Evolutionary conservation across 2,329 filamentous ascomycete genomes (phyloP), one percentile per base, ranked within the genome.

Genomic region (Ascosphaera apis): DNA sequence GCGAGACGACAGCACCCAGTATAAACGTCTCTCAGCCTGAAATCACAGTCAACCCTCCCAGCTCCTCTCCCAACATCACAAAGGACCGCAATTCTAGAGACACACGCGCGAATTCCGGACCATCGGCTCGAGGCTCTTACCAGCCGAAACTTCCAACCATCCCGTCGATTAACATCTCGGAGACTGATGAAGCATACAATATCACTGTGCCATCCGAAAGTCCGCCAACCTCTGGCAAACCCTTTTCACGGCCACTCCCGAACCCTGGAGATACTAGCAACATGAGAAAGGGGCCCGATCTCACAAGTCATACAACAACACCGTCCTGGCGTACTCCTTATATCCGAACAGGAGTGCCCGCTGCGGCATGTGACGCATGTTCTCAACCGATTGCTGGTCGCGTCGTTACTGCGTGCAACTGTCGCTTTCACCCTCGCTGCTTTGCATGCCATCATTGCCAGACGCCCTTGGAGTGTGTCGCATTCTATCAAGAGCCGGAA

Each of bases 401-500:
- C 39, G 86, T 92, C 43, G 77, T 95, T 15, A 80, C 77, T 3
- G 72, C 92, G 4, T 74, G 73, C 1, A 82, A 82, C 17, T 65
- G 68, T 28, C 77, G 84, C 15, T 95, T 95, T 53, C 88, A 98
- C 47, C 84, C 88, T 0, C 72, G 83, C 43, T 98, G 88, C 56
- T 95, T 98, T 60, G 67, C 70, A 31, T 98, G 88, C 60, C 77
- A 81, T 53, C 68, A 79, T 40, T 98, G 88, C 53, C 73, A 76
- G 19, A 91, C 84, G 7, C 68, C 74, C 15, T 76, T 98, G 13
- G 88, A 98, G 58, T 86, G 83, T 37, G 79, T 98, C 39, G 88
- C 91, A 46, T 95, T 98, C 54, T 92, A 88, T 45, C 82, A 83
- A 0, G 88, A 98, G 54, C 88, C 88, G 0, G 71, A 82, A 6